Base-by-base conservation (phyloP, 2,329 filamentous ascomycete genomes). In the Rutstroemia sp. region DNA sequence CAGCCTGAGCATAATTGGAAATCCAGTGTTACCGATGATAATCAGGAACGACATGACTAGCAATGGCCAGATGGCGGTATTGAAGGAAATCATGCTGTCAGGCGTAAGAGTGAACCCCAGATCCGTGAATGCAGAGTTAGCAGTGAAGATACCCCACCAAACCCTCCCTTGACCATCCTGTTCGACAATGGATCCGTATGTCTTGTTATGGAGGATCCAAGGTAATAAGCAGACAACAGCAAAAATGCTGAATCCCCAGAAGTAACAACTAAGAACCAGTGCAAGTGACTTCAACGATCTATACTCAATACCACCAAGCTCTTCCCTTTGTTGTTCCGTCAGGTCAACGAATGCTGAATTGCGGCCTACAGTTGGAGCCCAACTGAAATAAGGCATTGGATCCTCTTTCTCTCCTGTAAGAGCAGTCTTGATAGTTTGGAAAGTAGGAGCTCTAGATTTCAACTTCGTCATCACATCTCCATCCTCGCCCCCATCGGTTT, bases 221-320 rank as follows among this genome's bases (percentile, higher is more conserved):
- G 90, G 89, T 3, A 89, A 68, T 12, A 96, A 72, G 63, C 84
- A 85, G 27, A 90, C 69, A 39, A 95, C 73, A 0, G 86, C 89
- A 3, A 96, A 75, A 2, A 92, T 65, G 65, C 91, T 89, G 65
- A 95, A 96, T 0, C 87, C 85, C 68, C 90, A 81, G 67, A 88
- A 96, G 71, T 97, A 99, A 7, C 74, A 75, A 3, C 88, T 78
- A 19, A 97, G 75, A 30, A 97, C 84, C 27, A 89, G 69, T 1
- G 89, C 88, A 48, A 99, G 74, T 2, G 90, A 89, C 70, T 96
- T 95, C 58, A 99, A 71, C 0, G 92, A 89, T 5, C 94, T 86
- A 68, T 99, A 99, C 70, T 99, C 94, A 61, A 99, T 96, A 19
- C 94, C 94, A 10, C 94, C 94, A 2, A 99, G 75, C 71, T 99